phyloP scores from a whole-genome alignment of 1,284 basidiomycete genomes.

The Trametes pubescens region DNA sequence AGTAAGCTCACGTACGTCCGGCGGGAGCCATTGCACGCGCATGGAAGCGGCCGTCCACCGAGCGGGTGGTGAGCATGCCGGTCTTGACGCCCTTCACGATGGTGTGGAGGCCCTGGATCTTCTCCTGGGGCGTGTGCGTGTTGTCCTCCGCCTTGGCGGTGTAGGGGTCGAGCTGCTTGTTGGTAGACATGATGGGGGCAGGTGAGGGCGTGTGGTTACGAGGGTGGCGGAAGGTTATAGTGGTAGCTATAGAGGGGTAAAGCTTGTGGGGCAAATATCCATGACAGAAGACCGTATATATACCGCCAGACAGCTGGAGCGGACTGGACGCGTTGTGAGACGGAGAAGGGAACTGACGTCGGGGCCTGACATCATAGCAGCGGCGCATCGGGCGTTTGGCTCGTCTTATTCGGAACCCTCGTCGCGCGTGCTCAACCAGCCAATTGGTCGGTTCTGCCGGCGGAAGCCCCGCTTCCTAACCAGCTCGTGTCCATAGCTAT shows the following conservation, averaged over 20 bases:
- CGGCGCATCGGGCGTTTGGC: slow-evolving; percentile 12
- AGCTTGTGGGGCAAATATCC: slow-evolving; percentile 9
- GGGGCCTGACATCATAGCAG: slow-evolving; percentile 32
- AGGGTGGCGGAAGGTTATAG: neutral
- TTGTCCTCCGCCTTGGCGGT: slow-evolving; percentile 65
- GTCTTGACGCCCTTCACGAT: slow-evolving; percentile 69
- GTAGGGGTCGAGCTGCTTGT: slow-evolving; percentile 69
- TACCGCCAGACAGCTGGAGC: slow-evolving; percentile 1
- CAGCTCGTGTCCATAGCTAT: too few relatives aligned
- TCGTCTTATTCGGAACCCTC: slow-evolving; percentile 2
- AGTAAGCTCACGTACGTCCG: slow-evolving; percentile 56
- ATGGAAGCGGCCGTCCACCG: slow-evolving; percentile 79
- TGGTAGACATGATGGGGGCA: slow-evolving; percentile 39
- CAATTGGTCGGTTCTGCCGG: too few relatives aligned
- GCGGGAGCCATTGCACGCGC: slow-evolving; percentile 86
- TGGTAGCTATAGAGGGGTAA: neutral
- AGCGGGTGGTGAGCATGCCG: slow-evolving; percentile 85
- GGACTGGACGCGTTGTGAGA: slow-evolving; percentile 2
- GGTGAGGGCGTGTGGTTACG: neutral
- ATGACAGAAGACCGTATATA: neutral
- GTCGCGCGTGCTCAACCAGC: slow-evolving; percentile 1
- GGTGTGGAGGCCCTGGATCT: slow-evolving; percentile 70
- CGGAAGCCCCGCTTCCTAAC: too few relatives aligned
- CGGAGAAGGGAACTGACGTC: slow-evolving; percentile 22
- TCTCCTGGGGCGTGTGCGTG: slow-evolving; percentile 64